Percentiles rank a stretch among this genome's conserved stretches.
Conservation (phyloP, 768 basidiomycete genomes). For the Lactarius hengduanensis region DNA sequence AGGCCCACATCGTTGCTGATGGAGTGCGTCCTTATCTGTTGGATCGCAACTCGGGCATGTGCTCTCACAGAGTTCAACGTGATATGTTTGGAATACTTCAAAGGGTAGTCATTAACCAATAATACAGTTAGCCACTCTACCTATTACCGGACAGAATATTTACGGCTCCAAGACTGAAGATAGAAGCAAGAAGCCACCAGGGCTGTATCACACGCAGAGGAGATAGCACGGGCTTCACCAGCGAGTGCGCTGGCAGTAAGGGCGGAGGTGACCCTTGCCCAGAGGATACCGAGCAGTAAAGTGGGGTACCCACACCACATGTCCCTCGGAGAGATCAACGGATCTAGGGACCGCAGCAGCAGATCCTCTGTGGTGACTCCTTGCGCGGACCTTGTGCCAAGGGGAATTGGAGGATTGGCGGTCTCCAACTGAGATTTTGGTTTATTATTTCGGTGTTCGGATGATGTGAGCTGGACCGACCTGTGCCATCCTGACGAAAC, state of each 20-base stretch:
- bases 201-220: not conserved
- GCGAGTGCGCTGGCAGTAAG: not conserved
- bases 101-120: not conserved
- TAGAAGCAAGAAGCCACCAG: not conserved
- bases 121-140: not conserved
- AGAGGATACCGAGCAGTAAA: not conserved
- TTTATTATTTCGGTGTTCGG: no score
- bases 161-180: not conserved
- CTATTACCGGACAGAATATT: not conserved
- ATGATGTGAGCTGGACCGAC: not conserved
- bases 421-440: not conserved
- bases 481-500: constrained; percentile 3
- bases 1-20: no score
- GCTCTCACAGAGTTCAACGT: not conserved
- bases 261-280: not conserved
- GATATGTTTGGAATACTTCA: not conserved
- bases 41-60: no score
- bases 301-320: not conserved
- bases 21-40: no score
- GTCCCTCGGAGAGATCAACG: not conserved
- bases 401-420: not conserved
- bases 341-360: not conserved
- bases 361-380: not conserved
- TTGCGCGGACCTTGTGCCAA: not conserved
- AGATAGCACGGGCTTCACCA: not conserved